Base-by-base conservation (phyloP, 2,329 filamentous ascomycete genomes). In the Cladosporium halotolerans region DNA sequence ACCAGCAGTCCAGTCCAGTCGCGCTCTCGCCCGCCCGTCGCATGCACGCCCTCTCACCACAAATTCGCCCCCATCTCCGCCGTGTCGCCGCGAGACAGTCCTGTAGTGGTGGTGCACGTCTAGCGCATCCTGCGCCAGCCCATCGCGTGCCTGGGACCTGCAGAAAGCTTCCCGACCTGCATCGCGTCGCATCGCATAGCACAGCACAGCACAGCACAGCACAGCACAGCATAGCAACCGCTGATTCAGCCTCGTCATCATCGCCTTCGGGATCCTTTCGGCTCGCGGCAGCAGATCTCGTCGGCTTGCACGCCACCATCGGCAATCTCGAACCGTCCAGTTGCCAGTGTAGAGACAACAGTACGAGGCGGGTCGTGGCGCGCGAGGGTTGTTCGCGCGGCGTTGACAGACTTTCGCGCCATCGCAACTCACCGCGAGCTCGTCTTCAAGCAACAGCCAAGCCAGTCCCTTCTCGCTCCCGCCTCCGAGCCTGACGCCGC, bases 141-240 rank as follows among this genome's bases (percentile, higher is more conserved):
- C 16, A 33, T 38, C 16, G 19, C 34, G 47, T 50, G 47, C 47
- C 47, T 50, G 47, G 47, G 42, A 50, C 47, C 47, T 50, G 47
- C 47, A 50, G 47, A 50, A 50, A 43, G 47, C 47, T 43, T 43
- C 13, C 36, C 13, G 23, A 28, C 23, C 23, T 28, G 23, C 23
- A 28, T 28, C 23, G 23, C 23, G 23, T 28, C 23, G 23, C 23
- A 7, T 28, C 5, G 23, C 23, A 28, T 28, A 1, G 23, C 23
- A 28, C 2, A 2, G 23, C 23, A 28, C 6, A 6, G 19, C 19
- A 23, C 6, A 6, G 19, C 19, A 23, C 6, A 23, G 19, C 19
- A 23, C 7, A 28, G 23, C 23, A 9, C 36, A 28, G 47, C 47
- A 42, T 43, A 50, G 47, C 47, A 43, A 50, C 47, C 47, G 39